Base-by-base conservation (phyloP, 306 rosid genomes). In the Macrotyloma uniflorum region DNA sequence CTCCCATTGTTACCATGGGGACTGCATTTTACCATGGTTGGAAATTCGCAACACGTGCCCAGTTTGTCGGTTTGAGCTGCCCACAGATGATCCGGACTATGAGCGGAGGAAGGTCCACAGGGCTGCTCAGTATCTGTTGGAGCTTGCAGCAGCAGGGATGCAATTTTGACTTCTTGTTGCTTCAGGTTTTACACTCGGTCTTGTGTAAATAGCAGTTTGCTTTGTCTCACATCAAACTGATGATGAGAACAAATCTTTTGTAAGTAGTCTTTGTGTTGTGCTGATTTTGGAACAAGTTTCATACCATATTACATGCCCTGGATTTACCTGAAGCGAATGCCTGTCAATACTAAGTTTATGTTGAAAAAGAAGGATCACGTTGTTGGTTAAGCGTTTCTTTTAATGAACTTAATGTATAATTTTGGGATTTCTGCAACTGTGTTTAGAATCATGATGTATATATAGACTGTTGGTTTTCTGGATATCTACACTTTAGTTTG, bases 21-120 rank as follows among this genome's bases (percentile, higher is more conserved):
- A 94, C 58, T 94, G 97, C 87, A 92, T 94, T 82, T 78, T 89
- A 74, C 98, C 97, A 0, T 94, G 98, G 98, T 76, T 94, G 84
- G 78, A 82, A 62, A 94, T 94, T 38, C 93, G 93, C 6, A 92
- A 94, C 73, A 90, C 98, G 0, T 94, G 98, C 70, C 98, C 98
- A 0, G 93, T 91, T 70, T 94, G 98, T 82, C 86, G 97, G 86
- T 89, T 70, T 46, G 98, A 92, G 85, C 79, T 94, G 85, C 97
- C 97, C 4, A 94, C 98, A 0, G 97, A 92, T 78, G 97, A 94
- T 82, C 88, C 88, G 0, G 93, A 93, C 66, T 91, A 93, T 22
- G 97, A 91, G 79, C 93, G 82, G 78, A 89, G 87, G 76, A 89
- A 90, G 90, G 32, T 30, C 59, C 86, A 30, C 50, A 69, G 90